A percentile compares a stretch with the other conserved stretches of the same genome.
Conservation (phyloP, 1,284 basidiomycete species). For the Tetrapyrgos nigripes region DNA sequence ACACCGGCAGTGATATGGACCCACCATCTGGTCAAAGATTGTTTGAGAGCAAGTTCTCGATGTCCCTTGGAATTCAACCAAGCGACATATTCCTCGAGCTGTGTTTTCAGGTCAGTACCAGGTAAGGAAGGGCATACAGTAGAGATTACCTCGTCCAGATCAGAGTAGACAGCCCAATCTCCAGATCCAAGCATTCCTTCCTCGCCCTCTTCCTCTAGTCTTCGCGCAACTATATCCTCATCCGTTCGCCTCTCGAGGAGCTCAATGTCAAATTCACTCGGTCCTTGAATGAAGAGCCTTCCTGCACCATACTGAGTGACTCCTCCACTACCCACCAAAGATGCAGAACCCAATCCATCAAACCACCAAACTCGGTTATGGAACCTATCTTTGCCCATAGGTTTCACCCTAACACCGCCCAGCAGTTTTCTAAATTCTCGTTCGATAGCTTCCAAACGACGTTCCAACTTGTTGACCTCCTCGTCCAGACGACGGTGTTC, state of each 20-base stretch:
- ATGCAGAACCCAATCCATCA: constrained; percentile 91
- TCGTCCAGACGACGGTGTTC: constrained; percentile 88
- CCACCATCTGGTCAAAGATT: constrained; percentile 84
- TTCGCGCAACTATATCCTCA: constrained; percentile 62
- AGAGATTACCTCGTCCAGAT: constrained; percentile 78
- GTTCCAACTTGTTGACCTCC: constrained; percentile 82
- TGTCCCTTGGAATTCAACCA: constrained; percentile 95
- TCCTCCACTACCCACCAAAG: constrained; percentile 75
- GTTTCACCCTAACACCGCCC: constrained; percentile 84
- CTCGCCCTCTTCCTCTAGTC: constrained; percentile 78
- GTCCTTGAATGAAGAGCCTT: constrained; percentile 89
- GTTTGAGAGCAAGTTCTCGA: constrained; percentile 86
- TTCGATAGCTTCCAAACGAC: constrained; percentile 86
- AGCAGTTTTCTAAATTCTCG: constrained; percentile 91
- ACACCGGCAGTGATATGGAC: constrained; percentile 86
- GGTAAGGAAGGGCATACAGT: constrained; percentile 7
- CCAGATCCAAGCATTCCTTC: constrained; percentile 74
- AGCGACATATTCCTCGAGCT: constrained; percentile 83
- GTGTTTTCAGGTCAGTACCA: constrained; percentile 21
- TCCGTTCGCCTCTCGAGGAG: constrained; percentile 65
- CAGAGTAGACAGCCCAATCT: constrained; percentile 92
- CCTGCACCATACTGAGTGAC: constrained; percentile 88
- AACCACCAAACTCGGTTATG: constrained; percentile 98
- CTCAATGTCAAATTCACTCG: constrained; percentile 79
- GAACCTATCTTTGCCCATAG: constrained; percentile 92